Conservation (phyloP, 768 basidiomycete species). For the Mycena pura region DNA sequence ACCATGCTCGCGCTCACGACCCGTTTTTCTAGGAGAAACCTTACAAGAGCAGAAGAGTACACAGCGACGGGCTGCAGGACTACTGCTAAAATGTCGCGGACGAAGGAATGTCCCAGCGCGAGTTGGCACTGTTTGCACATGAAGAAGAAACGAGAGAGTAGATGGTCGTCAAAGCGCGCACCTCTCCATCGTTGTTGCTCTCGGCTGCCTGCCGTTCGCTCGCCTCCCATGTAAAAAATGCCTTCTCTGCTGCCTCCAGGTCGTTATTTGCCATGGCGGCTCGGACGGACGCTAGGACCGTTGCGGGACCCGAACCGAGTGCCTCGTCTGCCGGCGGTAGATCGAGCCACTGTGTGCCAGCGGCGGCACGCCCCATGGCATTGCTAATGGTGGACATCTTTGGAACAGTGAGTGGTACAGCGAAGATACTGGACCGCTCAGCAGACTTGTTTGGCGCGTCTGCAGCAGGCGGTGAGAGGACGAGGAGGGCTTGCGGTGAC, state of each 20-base stretch:
- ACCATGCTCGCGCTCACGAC: slow-evolving; percentile 70
- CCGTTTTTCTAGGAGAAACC: slow-evolving; percentile 61
- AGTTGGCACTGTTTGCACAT: slow-evolving; percentile 24
- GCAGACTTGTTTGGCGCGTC: slow-evolving; percentile 33
- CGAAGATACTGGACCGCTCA: slow-evolving; percentile 59
- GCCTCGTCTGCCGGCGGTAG: slow-evolving; percentile 18
- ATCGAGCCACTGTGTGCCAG: slow-evolving; percentile 55
- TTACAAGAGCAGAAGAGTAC: slow-evolving; percentile 64
- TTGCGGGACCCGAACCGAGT: slow-evolving; percentile 31
- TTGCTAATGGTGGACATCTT: slow-evolving; percentile 64
- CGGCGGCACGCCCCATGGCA: slow-evolving; percentile 61
- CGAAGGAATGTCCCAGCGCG: slow-evolving; percentile 52
- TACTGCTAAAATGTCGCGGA: slow-evolving; percentile 61
- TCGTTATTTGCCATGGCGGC: slow-evolving; percentile 49
- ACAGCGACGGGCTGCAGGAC: slow-evolving; percentile 52
- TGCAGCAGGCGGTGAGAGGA: slow-evolving; percentile 47
- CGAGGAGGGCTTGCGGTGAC: slow-evolving; percentile 58
- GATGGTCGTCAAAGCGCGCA: background rate
- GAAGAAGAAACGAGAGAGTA: background rate
- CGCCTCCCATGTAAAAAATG: slow-evolving; percentile 69
- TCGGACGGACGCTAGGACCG: slow-evolving; percentile 47
- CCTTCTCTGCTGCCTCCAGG: slow-evolving; percentile 59
- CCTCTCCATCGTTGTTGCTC: background rate
- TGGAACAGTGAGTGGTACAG: slow-evolving; percentile 63
- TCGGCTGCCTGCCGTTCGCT: slow-evolving; percentile 29